phyloP scores from a whole-genome alignment of 2,329 filamentous ascomycete genomes.

The Scorias spongiosa region DNA sequence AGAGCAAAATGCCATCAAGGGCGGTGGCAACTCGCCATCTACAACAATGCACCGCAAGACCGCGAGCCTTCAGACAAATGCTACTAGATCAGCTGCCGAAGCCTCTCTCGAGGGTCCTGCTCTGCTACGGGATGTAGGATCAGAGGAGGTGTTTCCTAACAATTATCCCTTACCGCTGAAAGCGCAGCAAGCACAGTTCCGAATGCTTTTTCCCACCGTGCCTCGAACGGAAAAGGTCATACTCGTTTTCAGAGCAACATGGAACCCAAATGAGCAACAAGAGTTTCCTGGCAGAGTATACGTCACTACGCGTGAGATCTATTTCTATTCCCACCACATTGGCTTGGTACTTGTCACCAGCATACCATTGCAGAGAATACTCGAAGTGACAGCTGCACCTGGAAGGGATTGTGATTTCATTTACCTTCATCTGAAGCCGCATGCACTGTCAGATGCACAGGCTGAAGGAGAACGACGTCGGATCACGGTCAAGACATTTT shows the following conservation, averaged over 20 bases:
- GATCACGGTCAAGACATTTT: slow-evolving; percentile 80
- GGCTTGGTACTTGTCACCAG: slow-evolving; percentile 75
- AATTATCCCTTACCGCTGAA: slow-evolving; percentile 60
- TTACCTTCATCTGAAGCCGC: slow-evolving; percentile 57
- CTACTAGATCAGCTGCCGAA: not conserved
- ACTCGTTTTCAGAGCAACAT: slow-evolving; percentile 83
- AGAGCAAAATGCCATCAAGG: not conserved
- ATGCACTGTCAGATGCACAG: slow-evolving; percentile 19
- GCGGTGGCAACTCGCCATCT: not conserved
- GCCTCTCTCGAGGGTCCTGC: not conserved
- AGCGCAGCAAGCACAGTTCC: slow-evolving; percentile 84
- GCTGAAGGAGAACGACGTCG: slow-evolving; percentile 44
- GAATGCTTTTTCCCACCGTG: slow-evolving; percentile 74
- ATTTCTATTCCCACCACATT: slow-evolving; percentile 92
- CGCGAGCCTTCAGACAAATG: slow-evolving; percentile 35
- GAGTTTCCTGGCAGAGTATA: slow-evolving; percentile 77
- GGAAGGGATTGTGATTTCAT: slow-evolving; percentile 89
- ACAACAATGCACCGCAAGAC: slow-evolving; percentile 36
- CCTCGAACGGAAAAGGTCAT: slow-evolving; percentile 67
- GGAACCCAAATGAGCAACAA: slow-evolving; percentile 61
- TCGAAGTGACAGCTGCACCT: slow-evolving; percentile 77
- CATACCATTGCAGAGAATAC: slow-evolving; percentile 59
- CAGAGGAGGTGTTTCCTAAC: slow-evolving; percentile 46
- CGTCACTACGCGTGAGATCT: slow-evolving; percentile 73
- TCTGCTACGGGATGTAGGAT: not conserved